Base-by-base conservation (phyloP, 768 basidiomycete species). In the Lyophyllum decastes region DNA sequence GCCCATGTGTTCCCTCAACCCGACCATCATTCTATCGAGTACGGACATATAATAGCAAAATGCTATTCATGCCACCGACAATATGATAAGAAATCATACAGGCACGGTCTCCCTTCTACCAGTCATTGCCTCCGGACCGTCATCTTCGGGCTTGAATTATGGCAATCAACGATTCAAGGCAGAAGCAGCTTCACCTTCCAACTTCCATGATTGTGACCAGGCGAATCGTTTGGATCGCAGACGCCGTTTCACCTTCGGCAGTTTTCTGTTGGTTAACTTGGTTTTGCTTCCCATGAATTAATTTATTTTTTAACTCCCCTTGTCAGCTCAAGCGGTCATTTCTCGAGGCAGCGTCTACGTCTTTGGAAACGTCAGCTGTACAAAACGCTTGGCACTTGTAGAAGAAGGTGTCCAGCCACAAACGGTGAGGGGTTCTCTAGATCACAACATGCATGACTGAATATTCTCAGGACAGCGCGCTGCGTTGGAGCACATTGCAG, bases 351-450 rank as follows among this genome's bases (percentile, higher is more conserved):
- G 61, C 14, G 71, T 75, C 1, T 77, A 75, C 59, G 71, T 70
- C 5, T 78, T 75, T 24, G 75, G 76, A 30, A 77, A 73, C 48
- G 73, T 76, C 30, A 76, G 76, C 16, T 75, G 72, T 22, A 68
- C 51, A 7, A 63, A 55, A 21, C 49, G 60, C 11, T 26, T 47
- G 10, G 38, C 21, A 12, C 61, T 62, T 21, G 51, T 77, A 2
- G 73, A 76, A 24, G 70, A 71, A 49, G 76, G 73, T 27, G 68
- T 76, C 9, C 61, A 71, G 54, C 69, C 67, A 12, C 73, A 77
- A 52, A 75, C 74, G 11, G 74, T 77, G 58, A 55, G 71, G 50
- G 8, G 49, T 5, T 21, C 2, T 22, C 34, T n/a, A 21, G 7
- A 24, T 33, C 26, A 11, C 17, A 25, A 16, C 22, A 38, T 17